A percentile compares a stretch with the other conserved stretches of the same genome.
phyloP scores from a whole-genome alignment of 2,329 filamentous ascomycete species.

The Trichoderma guizhouense region DNA sequence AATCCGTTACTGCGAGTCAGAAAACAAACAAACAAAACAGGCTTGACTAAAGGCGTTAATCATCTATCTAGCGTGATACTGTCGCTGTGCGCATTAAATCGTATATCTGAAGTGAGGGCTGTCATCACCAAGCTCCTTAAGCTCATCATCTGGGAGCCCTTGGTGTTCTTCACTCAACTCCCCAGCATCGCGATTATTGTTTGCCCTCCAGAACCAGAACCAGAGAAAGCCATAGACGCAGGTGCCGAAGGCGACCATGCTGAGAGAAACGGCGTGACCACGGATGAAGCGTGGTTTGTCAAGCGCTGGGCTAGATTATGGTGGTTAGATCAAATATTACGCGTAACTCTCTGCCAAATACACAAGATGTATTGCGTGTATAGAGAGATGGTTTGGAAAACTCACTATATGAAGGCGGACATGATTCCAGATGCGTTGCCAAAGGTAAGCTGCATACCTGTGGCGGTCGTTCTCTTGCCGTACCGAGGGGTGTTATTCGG shows the following conservation, averaged over 20 bases:
- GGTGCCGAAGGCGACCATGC: constrained; percentile 54
- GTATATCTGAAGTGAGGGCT: constrained; percentile 50
- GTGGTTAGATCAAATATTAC: not conserved
- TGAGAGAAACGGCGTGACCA: constrained; percentile 60
- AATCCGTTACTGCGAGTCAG: not conserved
- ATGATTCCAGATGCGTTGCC: constrained; percentile 71
- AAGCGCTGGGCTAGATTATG: constrained; percentile 34
- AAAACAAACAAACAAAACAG: not conserved
- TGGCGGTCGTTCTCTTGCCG: constrained; percentile 71
- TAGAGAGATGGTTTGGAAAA: not conserved
- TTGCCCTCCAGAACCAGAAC: constrained; percentile 48
- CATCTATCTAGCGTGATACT: not conserved
- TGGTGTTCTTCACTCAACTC: constrained; percentile 38
- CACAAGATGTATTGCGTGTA: not conserved
- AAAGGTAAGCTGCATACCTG: constrained; percentile 66
- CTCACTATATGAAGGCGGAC: constrained; percentile 62
- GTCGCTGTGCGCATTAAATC: constrained; percentile 23
- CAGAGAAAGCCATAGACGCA: constrained; percentile 53
- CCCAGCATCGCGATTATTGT: constrained; percentile 42
- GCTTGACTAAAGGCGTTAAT: no score
- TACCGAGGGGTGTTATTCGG: constrained; percentile 70
- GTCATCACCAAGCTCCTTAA: constrained; percentile 51
- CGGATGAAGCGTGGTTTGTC: constrained; percentile 57
- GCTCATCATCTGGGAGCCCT: constrained; percentile 43
- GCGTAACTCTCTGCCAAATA: no score